A percentile compares a stretch with the other conserved stretches of the same genome.
Conservation (phyloP, 768 basidiomycete species). For the Thelephora ganbajun region DNA sequence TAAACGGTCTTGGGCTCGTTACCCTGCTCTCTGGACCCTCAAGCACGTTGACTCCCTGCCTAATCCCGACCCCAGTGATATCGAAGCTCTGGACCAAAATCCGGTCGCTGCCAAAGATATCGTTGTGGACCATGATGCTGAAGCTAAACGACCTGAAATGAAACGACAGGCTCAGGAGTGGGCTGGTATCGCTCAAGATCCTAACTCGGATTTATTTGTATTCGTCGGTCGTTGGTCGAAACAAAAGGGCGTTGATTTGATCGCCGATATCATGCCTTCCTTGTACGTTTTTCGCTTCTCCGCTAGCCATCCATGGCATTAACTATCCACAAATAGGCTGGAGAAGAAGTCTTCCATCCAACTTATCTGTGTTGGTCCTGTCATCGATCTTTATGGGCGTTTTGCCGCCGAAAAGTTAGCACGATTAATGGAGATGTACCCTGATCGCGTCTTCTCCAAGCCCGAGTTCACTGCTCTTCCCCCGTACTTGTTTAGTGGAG, state of each 20-base stretch:
- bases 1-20: slow-evolving; percentile 92
- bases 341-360: slow-evolving; percentile 82
- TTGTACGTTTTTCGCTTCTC: slow-evolving; percentile 34
- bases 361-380: slow-evolving; percentile 81
- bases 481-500: slow-evolving; percentile 87
- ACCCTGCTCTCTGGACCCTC: slow-evolving; percentile 91
- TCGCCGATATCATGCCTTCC: slow-evolving; percentile 89
- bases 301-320: slow-evolving; percentile 2
- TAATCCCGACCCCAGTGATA: slow-evolving; percentile 91
- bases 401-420: slow-evolving; percentile 92
- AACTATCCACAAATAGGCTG: slow-evolving; percentile 29
- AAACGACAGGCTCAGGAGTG: slow-evolving; percentile 93
- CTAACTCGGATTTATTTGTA: slow-evolving; percentile 81
- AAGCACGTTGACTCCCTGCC: slow-evolving; percentile 92
- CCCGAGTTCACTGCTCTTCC: slow-evolving; percentile 93
- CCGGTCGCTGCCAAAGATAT: slow-evolving; percentile 61
- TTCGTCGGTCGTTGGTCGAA: slow-evolving; percentile 98
- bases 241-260: slow-evolving; percentile 95
- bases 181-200: slow-evolving; percentile 88
- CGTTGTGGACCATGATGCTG: slow-evolving; percentile 64
- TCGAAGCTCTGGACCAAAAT: slow-evolving; percentile 78
- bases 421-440: slow-evolving; percentile 89
- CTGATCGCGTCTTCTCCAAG: slow-evolving; percentile 89
- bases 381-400: slow-evolving; percentile 89
- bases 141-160: slow-evolving; percentile 80